Conservation (phyloP, 768 basidiomycete species). For the Glaciozyma martinii region DNA sequence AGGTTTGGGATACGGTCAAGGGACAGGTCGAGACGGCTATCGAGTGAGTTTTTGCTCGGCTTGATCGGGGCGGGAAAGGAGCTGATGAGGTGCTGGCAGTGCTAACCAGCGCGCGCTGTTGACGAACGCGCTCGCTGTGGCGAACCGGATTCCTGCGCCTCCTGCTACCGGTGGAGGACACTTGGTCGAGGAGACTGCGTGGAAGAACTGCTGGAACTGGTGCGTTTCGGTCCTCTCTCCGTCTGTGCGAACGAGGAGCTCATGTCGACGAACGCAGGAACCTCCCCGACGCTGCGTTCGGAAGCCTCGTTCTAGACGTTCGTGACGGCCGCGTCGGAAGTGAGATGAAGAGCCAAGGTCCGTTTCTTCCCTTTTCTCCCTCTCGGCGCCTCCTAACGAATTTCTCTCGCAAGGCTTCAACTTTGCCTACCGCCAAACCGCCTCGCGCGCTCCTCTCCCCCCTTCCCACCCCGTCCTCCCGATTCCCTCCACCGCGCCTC, state of each 20-base stretch:
- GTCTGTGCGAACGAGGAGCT: background rate
- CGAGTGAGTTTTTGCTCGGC: slow-evolving; percentile 43
- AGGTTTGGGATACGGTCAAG: slow-evolving; percentile 93
- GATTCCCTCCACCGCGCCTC: background rate
- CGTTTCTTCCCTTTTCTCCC: slow-evolving; percentile 25
- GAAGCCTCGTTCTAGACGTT: slow-evolving; percentile 75
- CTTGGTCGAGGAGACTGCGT: slow-evolving; percentile 74
- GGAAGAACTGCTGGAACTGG: slow-evolving; percentile 99
- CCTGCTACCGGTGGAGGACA: slow-evolving; percentile 43
- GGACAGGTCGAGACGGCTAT: slow-evolving; percentile 81
- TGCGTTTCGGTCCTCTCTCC: background rate
- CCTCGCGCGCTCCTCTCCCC: background rate
- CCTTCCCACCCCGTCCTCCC: background rate
- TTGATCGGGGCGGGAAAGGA: fast-evolving
- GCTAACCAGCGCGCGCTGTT: slow-evolving; percentile 78
- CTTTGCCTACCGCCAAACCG: slow-evolving; percentile 75
- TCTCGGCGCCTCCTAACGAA: background rate
- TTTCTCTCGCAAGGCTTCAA: slow-evolving; percentile 63
- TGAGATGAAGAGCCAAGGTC: slow-evolving; percentile 86
- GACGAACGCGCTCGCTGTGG: slow-evolving; percentile 77
- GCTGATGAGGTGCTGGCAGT: slow-evolving; percentile 31
- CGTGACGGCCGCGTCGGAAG: slow-evolving; percentile 86
- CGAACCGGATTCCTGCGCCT: slow-evolving; percentile 64
- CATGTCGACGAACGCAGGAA: slow-evolving; percentile 46
- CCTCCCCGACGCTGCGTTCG: slow-evolving; percentile 88